Conservation (phyloP, 257 asterid genomes). For the Solanum corneliomulleri region DNA sequence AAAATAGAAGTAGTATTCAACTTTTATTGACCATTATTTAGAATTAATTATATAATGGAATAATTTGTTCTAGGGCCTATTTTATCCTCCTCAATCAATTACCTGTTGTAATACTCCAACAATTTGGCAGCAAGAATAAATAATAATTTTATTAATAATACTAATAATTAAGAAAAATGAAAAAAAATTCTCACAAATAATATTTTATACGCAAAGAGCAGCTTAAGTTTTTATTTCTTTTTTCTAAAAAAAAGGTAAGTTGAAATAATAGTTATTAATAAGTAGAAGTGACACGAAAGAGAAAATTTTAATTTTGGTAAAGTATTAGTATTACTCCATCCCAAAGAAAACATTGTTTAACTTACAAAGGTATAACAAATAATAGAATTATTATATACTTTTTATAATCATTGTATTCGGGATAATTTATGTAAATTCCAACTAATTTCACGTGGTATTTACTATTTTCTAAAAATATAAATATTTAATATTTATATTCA, state of each 20-base stretch:
- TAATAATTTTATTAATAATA: no score
- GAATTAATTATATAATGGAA: background rate
- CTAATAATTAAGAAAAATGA: no score
- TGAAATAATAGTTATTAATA: background rate
- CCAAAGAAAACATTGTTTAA: background rate
- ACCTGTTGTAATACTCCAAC: background rate
- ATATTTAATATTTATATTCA: no score
- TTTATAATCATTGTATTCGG: background rate
- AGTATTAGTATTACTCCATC: background rate
- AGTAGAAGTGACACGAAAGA: background rate
- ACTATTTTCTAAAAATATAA: no score
- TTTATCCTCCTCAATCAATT: background rate
- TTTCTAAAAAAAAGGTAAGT: background rate
- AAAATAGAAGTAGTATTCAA: background rate
- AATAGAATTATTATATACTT: background rate
- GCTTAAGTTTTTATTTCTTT: background rate
- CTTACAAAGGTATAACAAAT: background rate
- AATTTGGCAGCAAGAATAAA: background rate
- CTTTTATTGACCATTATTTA: background rate
- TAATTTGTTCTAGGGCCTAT: background rate
- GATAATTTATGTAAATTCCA: fast-evolving
- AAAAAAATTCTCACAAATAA: no score
- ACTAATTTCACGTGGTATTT: background rate
- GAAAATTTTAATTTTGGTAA: background rate
- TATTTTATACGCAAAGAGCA: background rate